These are phyloP conservation scores for Agaricus bisporus DNA, from an alignment of 768 basidiomycete genomes.

Conservation along the genomic window DNA sequence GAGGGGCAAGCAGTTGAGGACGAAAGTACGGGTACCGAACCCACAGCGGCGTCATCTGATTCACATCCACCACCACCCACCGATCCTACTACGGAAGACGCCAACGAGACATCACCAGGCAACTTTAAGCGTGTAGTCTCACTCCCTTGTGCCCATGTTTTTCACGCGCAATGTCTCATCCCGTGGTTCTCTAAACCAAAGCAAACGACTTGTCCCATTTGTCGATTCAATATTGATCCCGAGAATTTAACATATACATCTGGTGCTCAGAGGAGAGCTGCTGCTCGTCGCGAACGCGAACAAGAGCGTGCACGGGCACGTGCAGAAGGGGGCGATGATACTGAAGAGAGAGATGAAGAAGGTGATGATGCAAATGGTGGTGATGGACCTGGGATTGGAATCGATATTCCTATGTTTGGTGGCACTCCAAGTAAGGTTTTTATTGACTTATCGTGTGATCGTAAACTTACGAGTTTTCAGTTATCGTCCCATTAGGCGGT, in stretches of 20 bases:
- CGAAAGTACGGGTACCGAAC: background rate
- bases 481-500: background rate
- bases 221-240: slow-evolving; percentile 79
- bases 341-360: slow-evolving; percentile 1
- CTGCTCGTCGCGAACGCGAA: slow-evolving; percentile 6
- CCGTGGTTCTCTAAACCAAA: slow-evolving; percentile 80
- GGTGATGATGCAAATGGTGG: background rate
- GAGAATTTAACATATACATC: slow-evolving; percentile 56
- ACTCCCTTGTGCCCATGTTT: slow-evolving; percentile 77
- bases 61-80: background rate
- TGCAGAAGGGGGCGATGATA: background rate
- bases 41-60: background rate
- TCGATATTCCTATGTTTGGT: background rate
- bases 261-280: slow-evolving; percentile 18
- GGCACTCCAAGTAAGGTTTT: background rate
- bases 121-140: slow-evolving; percentile 46
- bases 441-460: background rate
- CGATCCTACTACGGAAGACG: background rate
- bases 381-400: background rate
- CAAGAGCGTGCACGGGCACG: background rate
- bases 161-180: slow-evolving; percentile 70
- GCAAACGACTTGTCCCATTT: slow-evolving; percentile 80
- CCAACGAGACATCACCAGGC: background rate
- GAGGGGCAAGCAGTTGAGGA: background rate
- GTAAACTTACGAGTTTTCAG: background rate